Conservation (phyloP, 2,329 filamentous ascomycete genomes). For the Ascochyta viciae-villosae region DNA sequence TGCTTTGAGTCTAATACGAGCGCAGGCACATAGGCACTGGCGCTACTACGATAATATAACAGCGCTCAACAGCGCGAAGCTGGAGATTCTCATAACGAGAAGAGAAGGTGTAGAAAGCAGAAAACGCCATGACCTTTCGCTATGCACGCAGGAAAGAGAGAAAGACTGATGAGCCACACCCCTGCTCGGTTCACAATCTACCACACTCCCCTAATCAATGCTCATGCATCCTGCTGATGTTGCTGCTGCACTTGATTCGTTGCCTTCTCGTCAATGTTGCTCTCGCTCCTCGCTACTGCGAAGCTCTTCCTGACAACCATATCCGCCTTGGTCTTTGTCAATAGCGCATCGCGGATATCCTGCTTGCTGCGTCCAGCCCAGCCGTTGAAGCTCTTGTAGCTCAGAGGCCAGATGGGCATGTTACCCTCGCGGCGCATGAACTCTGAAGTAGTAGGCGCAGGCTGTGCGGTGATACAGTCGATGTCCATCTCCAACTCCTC, state of each 20-base stretch:
- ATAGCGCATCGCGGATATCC: slow-evolving; percentile 54
- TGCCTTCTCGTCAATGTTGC: slow-evolving; percentile 33
- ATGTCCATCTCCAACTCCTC: slow-evolving; percentile 76
- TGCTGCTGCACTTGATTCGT: slow-evolving; percentile 24
- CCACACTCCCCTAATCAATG: background rate
- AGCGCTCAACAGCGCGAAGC: slow-evolving; percentile 7
- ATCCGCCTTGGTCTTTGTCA: slow-evolving; percentile 50
- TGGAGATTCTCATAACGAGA: background rate
- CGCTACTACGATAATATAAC: slow-evolving; percentile 4
- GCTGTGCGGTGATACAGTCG: slow-evolving; percentile 71
- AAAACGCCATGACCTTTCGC: slow-evolving; percentile 16
- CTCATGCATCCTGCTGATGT: slow-evolving; percentile 17
- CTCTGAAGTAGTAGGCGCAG: slow-evolving; percentile 58
- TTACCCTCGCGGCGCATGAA: slow-evolving; percentile 60
- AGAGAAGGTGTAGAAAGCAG: background rate
- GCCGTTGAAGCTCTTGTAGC: slow-evolving; percentile 48
- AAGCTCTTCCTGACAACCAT: slow-evolving; percentile 45
- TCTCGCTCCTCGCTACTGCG: slow-evolving; percentile 23
- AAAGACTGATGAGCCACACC: slow-evolving; percentile 2
- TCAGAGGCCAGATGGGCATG: slow-evolving; percentile 65
- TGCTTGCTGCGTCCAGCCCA: slow-evolving; percentile 49
- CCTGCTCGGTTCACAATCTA: slow-evolving; percentile 7
- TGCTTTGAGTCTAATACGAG: slow-evolving; percentile 1
- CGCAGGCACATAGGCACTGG: slow-evolving; percentile 12
- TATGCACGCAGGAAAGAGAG: slow-evolving; percentile 19